phyloP scores from a whole-genome alignment of 208 protist species.

The Porcisia hertigi region DNA sequence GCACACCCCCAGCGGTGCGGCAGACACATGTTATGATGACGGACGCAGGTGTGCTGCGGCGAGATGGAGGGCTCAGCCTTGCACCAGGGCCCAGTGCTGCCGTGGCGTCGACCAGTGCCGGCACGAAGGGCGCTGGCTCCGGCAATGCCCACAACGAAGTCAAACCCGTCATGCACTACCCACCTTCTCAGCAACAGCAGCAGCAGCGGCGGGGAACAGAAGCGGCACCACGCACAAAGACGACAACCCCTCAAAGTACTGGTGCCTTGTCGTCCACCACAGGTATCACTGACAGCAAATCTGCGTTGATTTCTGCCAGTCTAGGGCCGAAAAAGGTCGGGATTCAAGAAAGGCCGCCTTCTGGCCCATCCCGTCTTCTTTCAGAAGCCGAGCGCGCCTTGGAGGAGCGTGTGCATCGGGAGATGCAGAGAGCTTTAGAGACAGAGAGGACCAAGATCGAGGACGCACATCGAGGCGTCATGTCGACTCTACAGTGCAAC shows the following conservation, averaged over 20 bases:
- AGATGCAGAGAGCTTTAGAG: constrained; percentile 47
- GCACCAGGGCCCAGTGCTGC: neutral
- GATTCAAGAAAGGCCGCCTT: neutral
- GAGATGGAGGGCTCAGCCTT: constrained; percentile 2
- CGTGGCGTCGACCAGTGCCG: neutral
- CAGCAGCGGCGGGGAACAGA: neutral
- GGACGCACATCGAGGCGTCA: constrained; percentile 32
- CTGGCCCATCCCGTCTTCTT: constrained; percentile 40
- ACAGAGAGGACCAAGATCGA: constrained; percentile 50
- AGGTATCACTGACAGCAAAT: neutral
- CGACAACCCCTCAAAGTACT: neutral
- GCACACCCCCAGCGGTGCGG: neutral
- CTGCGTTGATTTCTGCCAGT: too few relatives aligned
- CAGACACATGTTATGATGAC: constrained; percentile 32
- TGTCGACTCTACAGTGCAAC: constrained; percentile 40
- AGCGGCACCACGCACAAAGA: neutral
- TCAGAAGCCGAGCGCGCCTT: constrained; percentile 78
- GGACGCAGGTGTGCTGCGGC: constrained; percentile 15
- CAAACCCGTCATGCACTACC: constrained; percentile 9
- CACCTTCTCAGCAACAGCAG: constrained; percentile 6
- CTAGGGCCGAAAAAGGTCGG: neutral
- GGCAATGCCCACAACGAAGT: neutral
- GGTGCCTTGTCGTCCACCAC: neutral
- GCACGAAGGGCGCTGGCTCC: neutral
- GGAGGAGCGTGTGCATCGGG: constrained; percentile 67